A percentile compares a stretch with the other conserved stretches of the same genome.
These are phyloP conservation scores for Septoria linicola DNA, from an alignment of 2,329 filamentous ascomycete genomes.

Conservation along the genomic window DNA sequence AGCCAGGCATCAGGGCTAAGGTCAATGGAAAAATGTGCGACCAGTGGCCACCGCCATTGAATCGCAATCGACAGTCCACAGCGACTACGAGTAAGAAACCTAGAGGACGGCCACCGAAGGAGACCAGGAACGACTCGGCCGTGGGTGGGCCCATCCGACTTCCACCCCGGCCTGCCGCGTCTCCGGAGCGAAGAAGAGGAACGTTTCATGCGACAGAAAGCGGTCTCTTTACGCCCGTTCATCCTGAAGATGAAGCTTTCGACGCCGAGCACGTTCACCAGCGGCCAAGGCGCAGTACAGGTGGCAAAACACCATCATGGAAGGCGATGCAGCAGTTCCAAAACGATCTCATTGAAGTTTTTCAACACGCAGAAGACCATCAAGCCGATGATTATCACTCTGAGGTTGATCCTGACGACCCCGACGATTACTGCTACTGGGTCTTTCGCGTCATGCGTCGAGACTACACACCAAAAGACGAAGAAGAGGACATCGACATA, in stretches of 20 bases:
- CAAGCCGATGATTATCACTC: constrained; percentile 6
- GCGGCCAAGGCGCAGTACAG: constrained; percentile 10
- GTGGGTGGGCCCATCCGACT: not conserved
- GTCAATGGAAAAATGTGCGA: constrained; percentile 13
- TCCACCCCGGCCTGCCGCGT: not conserved
- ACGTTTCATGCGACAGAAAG: not conserved
- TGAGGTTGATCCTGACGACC: constrained; percentile 3
- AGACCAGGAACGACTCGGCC: not conserved
- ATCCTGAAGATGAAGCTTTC: not conserved
- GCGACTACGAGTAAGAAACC: not conserved
- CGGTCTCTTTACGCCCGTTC: not conserved
- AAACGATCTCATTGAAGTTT: not conserved
- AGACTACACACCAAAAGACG: constrained; percentile 10
- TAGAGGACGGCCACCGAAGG: not conserved
- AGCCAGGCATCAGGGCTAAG: constrained; percentile 8
- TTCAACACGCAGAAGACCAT: not conserved
- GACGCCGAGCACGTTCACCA: not conserved
- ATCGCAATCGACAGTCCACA: not conserved
- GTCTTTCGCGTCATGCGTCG: constrained; percentile 13
- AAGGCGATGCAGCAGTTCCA: too few species aligned
- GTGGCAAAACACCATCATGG: constrained; percentile 25
- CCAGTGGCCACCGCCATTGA: constrained; percentile 1
- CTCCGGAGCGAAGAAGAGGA: not conserved
- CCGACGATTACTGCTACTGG: constrained; percentile 14
- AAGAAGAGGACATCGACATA: not conserved